A percentile compares a stretch with the other conserved stretches of the same genome.
phyloP scores from a whole-genome alignment of 1,284 basidiomycete genomes.

The Athelia sp. region DNA sequence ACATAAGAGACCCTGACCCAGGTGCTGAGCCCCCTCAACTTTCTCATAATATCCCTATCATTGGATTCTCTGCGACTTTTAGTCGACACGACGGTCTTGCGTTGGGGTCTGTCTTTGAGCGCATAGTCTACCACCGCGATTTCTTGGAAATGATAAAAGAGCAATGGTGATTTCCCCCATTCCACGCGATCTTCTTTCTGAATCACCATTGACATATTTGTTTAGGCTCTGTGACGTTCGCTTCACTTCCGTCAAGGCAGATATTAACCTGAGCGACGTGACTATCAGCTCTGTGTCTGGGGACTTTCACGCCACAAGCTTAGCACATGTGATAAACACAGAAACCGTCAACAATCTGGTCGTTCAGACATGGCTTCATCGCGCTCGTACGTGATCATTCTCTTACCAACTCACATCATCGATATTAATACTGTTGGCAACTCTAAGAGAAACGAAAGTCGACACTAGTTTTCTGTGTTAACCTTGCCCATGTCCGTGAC shows the following conservation, averaged over 20 bases:
- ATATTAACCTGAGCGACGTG: constrained; percentile 66
- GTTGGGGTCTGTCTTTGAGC: constrained; percentile 83
- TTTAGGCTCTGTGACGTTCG: constrained; percentile 79
- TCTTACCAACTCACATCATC: background rate
- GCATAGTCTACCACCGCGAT: constrained; percentile 93
- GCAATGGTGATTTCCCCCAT: constrained; percentile 58
- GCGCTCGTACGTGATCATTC: constrained; percentile 48
- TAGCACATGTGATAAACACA: constrained; percentile 80
- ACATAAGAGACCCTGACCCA: constrained; percentile 50
- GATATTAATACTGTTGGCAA: constrained; percentile 3
- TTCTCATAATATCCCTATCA: constrained; percentile 68
- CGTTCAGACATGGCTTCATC: constrained; percentile 78
- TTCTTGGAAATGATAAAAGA: constrained; percentile 93
- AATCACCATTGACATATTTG: constrained; percentile 3
- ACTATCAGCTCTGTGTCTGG: constrained; percentile 62
- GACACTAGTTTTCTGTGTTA: constrained; percentile 89
- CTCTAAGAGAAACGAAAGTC: constrained; percentile 62
- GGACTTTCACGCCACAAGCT: constrained; percentile 74
- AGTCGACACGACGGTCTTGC: constrained; percentile 89
- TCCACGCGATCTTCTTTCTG: background rate
- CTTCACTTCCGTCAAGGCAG: constrained; percentile 77
- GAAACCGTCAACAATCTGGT: constrained; percentile 71
- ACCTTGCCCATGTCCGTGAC: constrained; percentile 77
- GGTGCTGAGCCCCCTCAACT: constrained; percentile 27
- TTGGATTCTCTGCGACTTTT: constrained; percentile 97